These are phyloP conservation scores for Calonectria fujianensis DNA, from an alignment of 2,329 filamentous ascomycete species.

Conservation along the genomic window DNA sequence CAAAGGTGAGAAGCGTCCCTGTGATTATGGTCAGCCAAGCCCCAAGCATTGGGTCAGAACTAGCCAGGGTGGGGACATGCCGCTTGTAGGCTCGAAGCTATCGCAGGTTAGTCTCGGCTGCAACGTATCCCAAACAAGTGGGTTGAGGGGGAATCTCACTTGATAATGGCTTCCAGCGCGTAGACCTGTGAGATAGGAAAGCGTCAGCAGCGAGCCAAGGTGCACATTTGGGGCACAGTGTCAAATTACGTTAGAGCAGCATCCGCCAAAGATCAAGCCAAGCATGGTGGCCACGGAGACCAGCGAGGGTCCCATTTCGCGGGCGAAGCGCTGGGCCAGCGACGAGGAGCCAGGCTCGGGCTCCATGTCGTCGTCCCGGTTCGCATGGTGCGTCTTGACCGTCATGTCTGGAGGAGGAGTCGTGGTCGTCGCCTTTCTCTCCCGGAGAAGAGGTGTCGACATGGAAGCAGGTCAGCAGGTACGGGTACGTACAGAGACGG, in stretches of 20 bases:
- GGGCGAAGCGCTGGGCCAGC: slow-evolving; percentile 49
- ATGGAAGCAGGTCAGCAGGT: slow-evolving; percentile 28
- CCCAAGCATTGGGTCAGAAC: not conserved
- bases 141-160: slow-evolving; percentile 72
- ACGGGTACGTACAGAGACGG: slow-evolving; percentile 4
- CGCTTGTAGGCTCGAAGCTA: slow-evolving; percentile 89
- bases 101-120: slow-evolving; percentile 41
- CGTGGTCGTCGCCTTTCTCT: slow-evolving; percentile 46
- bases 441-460: slow-evolving; percentile 36
- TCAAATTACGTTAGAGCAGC: slow-evolving; percentile 88
- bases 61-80: slow-evolving; percentile 64
- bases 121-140: slow-evolving; percentile 13
- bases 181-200: slow-evolving; percentile 80
- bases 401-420: slow-evolving; percentile 47
- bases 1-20: slow-evolving; percentile 92
- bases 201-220: slow-evolving; percentile 35
- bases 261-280: slow-evolving; percentile 93
- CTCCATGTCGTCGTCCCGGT: slow-evolving; percentile 41
- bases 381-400: slow-evolving; percentile 34
- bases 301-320: slow-evolving; percentile 59
- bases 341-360: slow-evolving; percentile 40
- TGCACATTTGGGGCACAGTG: not conserved
- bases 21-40: slow-evolving; percentile 46
- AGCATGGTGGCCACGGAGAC: slow-evolving; percentile 81
- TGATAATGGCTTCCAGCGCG: slow-evolving; percentile 94